These are phyloP conservation scores for Chloranthus sessilifolius DNA, from an alignment of 164 flowering plant species.

Conservation along the genomic window DNA sequence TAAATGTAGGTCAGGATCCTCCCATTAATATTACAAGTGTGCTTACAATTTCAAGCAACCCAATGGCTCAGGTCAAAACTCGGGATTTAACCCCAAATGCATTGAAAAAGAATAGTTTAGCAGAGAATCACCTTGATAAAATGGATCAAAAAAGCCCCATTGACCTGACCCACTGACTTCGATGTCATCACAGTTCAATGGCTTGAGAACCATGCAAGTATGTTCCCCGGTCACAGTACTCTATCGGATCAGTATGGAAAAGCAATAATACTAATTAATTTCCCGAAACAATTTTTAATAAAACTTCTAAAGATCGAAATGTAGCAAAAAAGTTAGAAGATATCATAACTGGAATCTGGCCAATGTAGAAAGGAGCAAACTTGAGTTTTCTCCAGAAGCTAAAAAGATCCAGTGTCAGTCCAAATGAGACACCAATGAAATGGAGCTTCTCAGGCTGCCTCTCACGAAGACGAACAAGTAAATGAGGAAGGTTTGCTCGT, in stretches of 20 bases:
- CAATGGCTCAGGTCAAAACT: constrained; percentile 3
- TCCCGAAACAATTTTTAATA: neutral
- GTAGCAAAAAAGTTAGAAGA: neutral
- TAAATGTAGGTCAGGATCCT: too few relatives aligned
- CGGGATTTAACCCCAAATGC: neutral
- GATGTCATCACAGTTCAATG: constrained; percentile 72
- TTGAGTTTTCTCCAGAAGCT: constrained; percentile 89
- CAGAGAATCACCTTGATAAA: constrained; percentile 53
- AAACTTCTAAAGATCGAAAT: neutral
- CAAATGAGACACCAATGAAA: constrained; percentile 94
- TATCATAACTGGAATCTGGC: constrained; percentile 66
- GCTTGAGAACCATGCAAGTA: constrained; percentile 85
- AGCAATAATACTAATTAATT: constrained; percentile 6
- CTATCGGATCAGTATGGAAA: constrained; percentile 34
- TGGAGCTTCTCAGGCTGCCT: constrained; percentile 87
- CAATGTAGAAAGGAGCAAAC: constrained; percentile 88
- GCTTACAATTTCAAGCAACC: constrained; percentile 5
- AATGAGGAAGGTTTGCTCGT: constrained; percentile 69
- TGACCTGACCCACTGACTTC: constrained; percentile 49
- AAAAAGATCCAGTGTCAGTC: constrained; percentile 82
- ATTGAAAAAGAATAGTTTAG: neutral
- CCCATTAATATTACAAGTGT: neutral
- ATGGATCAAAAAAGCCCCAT: constrained; percentile 71
- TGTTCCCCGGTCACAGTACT: constrained; percentile 91
- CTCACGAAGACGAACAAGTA: constrained; percentile 82